Base-by-base conservation (phyloP, 768 basidiomycete genomes). In the Cubamyces sp. region DNA sequence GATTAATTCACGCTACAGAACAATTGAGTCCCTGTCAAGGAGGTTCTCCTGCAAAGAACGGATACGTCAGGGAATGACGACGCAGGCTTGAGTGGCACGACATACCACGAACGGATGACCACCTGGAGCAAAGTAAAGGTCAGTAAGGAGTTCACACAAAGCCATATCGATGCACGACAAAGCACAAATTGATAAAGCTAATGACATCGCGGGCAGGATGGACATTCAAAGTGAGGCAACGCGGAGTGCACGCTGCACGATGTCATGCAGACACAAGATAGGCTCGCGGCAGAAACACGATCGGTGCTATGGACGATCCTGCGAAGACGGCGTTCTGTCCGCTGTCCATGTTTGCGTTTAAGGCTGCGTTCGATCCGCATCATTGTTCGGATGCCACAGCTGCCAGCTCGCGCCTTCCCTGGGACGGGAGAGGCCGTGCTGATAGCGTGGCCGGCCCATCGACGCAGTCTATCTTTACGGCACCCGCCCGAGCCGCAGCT, bases 31-130 rank as follows among this genome's bases (percentile, higher is more conserved):
- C 74, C 69, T 84, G 83, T 88, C 80, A 91, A 78, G 90, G 89
- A 77, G 90, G 91, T 86, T 91, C 88, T 71, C 90, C 90, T 92
- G 66, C 12, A 37, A 75, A 66, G 52, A 53, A 26, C 30, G 19
- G 39, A 16, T 18, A 14, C 19, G 26, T 30, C 23, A 23, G 23
- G 47, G 37, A 5, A 25, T 1, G 14, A 42, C 66, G 57, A 57
- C 26, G 19, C n/a, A 9, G 19, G 37, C 34, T 37, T 21, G 19
- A 0, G 37, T 6, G 6, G 16, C n/a, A 23, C 51, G 25, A 77
- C 84, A 58, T 56, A 88, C 90, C 90, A 83, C 89, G 80, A 72
- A 91, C 83, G 63, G 86, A 87, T 74, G 86, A 85, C 88, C 88
- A 90, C 89, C 90, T 91, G 57, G 43, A 46, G 48, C 54, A 59